A percentile compares a stretch with the other conserved stretches of the same genome.
Conservation (phyloP, 73 alveolate genomes). For the Paramecium bursaria region DNA sequence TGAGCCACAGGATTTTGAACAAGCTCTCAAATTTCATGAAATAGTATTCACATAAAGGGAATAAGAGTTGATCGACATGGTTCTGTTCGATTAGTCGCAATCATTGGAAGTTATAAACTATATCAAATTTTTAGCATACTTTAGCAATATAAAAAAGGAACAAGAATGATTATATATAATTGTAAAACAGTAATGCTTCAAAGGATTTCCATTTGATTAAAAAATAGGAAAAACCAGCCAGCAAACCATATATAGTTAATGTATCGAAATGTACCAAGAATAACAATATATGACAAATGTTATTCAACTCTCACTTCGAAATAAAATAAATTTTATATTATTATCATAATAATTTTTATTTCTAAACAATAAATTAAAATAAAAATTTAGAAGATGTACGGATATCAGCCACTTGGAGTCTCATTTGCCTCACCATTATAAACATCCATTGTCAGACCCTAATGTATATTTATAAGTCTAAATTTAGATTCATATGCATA, state of each 20-base stretch:
- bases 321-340: no score
- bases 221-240: no score
- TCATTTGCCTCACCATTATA: conserved; percentile 49
- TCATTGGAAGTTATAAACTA: conserved; percentile 15
- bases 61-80: neutral
- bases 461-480: neutral
- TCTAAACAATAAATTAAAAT: conserved; percentile 43
- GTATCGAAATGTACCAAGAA: no score
- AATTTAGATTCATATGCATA: conserved; percentile 8
- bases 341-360: no score
- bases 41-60: conserved; percentile 23
- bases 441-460: conserved; percentile 27
- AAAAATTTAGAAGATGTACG: conserved; percentile 19
- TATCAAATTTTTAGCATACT: neutral
- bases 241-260: no score
- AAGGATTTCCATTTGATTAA: no score
- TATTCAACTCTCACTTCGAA: no score
- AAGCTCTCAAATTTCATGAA: conserved; percentile 54
- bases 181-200: no score
- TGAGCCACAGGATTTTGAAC: conserved; percentile 1
- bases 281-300: no score
- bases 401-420: conserved; percentile 51
- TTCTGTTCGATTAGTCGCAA: conserved; percentile 20
- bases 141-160: no score
- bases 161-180: no score